Base-by-base conservation (phyloP, 75 land plant genomes). In the Isoetes taiwanensis region DNA sequence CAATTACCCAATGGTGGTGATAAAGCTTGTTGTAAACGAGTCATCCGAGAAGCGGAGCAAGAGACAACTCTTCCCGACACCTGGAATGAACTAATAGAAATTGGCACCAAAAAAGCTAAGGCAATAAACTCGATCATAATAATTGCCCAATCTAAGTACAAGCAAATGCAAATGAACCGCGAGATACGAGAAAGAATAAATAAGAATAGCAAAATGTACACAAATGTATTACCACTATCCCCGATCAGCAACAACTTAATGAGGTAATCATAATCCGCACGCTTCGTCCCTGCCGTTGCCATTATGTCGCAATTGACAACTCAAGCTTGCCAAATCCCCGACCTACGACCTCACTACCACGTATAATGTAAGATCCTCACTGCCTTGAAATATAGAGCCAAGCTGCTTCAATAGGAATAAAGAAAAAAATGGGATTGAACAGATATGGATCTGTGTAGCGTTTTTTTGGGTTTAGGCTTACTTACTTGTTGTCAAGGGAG, bases 21-120 rank as follows among this genome's bases (percentile, higher is more conserved):
- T 83, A 62, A 83, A 83, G 62, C 87, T 83, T 14, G 87, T 83
- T 1, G 87, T 83, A 57, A 83, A 83, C n/a, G 84, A 75, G 32
- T 78, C 84, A 71, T 83, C 87, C 32, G 78, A 77, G 34, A 83
- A 83, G 21, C 84, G 84, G 41, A 83, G 58, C 33, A 83, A 76
- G 37, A 83, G 77, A 50, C 87, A 83, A 71, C 84, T 80, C 59
- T 83, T 83, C 6, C 54, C 2, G 3, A 20, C 25, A 40, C 27
- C 16, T 17, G 1, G 2, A 20, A n/a, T 31, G 26, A 2, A 25
- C 5, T 14, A 4, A 39, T 2, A 32, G 4, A 4, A 2, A 31
- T n/a, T 2, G n/a, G 2, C n/a, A 57, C 17, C 33, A 59, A n/a
- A 40, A 26, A 59, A 1, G 3, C 31, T 1, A 27, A 28, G 54